A percentile compares a stretch with the other conserved stretches of the same genome.
Conservation (phyloP, 805 yeast genomes). For the Kazachstania africana region DNA sequence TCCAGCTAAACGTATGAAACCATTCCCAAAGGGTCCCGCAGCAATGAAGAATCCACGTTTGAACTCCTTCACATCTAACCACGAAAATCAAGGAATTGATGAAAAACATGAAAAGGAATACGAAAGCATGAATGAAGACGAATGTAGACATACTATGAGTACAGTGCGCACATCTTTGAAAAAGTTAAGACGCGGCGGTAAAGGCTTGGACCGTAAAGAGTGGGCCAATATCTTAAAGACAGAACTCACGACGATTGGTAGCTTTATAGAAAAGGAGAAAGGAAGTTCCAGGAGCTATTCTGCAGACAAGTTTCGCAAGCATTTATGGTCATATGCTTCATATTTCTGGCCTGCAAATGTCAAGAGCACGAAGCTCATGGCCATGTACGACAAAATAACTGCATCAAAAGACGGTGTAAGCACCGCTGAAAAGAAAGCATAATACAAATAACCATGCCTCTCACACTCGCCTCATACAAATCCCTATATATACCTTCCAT, state of each 20-base stretch:
- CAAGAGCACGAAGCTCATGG: slow-evolving; percentile 57
- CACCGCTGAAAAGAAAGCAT: neutral
- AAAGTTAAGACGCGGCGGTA: slow-evolving; percentile 56
- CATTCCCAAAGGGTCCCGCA: slow-evolving; percentile 21
- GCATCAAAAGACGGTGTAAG: slow-evolving; percentile 3
- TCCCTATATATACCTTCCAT: no score
- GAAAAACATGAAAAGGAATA: slow-evolving; percentile 36
- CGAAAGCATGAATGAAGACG: slow-evolving; percentile 67
- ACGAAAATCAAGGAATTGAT: no score
- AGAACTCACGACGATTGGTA: slow-evolving; percentile 65
- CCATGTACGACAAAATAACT: slow-evolving; percentile 57
- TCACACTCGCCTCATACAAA: no score
- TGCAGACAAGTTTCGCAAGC: slow-evolving; percentile 39
- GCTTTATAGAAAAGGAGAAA: slow-evolving; percentile 42
- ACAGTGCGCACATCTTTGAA: slow-evolving; percentile 59
- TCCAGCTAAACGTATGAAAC: slow-evolving; percentile 14
- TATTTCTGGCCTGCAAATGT: slow-evolving; percentile 82
- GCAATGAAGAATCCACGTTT: slow-evolving; percentile 1
- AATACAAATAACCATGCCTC: neutral
- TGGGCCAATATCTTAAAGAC: slow-evolving; percentile 62
- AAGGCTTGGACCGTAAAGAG: slow-evolving; percentile 62
- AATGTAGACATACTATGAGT: slow-evolving; percentile 48
- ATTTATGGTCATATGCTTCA: slow-evolving; percentile 76
- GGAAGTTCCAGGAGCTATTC: slow-evolving; percentile 12
- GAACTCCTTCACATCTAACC: slow-evolving; percentile 1